Base-by-base conservation (phyloP, 345 rosid genomes). In the Heritiera littoralis region DNA sequence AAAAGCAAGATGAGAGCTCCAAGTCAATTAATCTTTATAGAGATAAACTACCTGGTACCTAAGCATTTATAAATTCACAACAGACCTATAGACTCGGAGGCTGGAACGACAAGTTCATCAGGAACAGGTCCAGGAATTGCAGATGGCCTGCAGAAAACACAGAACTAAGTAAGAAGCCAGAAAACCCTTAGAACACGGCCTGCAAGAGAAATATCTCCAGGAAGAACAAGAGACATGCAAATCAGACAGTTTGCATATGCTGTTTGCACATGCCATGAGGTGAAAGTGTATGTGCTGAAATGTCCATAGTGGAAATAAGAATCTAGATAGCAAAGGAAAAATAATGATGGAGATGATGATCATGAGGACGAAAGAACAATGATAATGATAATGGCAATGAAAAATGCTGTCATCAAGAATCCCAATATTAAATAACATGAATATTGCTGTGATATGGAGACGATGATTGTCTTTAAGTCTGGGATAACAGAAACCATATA, bases 91-190 rank as follows among this genome's bases (percentile, higher is more conserved):
- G 99, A 91, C 80, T 94, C 97, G 13, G 98, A 74, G 67, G 86
- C 94, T 67, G 99, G 99, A 84, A 92, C 82, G 78, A 96, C 77
- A 79, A 96, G 54, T 84, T 96, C 99, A 82, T 94, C 92, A 38
- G 93, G 99, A 79, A 88, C 89, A 77, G 97, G 97, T 76, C 99
- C 99, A 78, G 99, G 98, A 83, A 96, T 92, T 67, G 92, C 91
- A 77, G 97, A 94, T 77, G 96, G 99, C 87, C 99, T 96, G 83
- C 56, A 61, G 72, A 49, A 69, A 69, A 58, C 51, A 43, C n/a
- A 58, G 15, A 59, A 43, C 45, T 23, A 23, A 46, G 41, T 66
- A 63, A 59, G 17, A 46, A 77, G 10, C 63, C 40, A 8, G 10
- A 59, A 70, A 60, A 78, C 40, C 10, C 2, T 14, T 30, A 32